Evolutionary conservation across 495 filamentous ascomycete species (phyloP), one percentile per base, ranked within the genome.

Genomic region (Penicillium salamii): DNA sequence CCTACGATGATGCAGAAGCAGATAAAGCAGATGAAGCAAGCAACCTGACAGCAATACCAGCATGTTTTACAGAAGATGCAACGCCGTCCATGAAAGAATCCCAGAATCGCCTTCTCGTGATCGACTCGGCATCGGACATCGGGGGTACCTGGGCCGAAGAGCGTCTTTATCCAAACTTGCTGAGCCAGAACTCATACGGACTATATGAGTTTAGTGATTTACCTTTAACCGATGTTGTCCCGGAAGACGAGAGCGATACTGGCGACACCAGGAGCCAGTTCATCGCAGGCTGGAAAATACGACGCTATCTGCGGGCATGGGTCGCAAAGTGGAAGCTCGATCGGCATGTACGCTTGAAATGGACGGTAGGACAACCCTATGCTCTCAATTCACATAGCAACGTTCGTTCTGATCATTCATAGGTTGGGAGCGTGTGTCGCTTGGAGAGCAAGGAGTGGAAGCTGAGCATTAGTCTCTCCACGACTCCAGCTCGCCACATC

Each of bases 111-210:
- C 42, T 70, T 5, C 52, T 76, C 0, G 57, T 85, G 11, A 55
- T 82, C 28, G 82, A 85, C 17, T 62, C 70, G 1, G 68, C 62
- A 0, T 58, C 68, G 0, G 69, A 74, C 4, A 64, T 88, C 15
- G 86, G 86, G 8, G 86, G 86, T n/a, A 77, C 78, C 37, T 89
- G 85, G 86, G 70, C 75, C 11, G 60, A 74, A 20, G 63, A 80
- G 12, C 65, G 80, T 0, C 68, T 87, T 11, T 87, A 86, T 49
- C 81, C 83, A 5, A 69, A 67, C 21, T 51, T 69, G 2, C 56
- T 64, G 3, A 67, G 63, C 17, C 66, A 70, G 41, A 65, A 66
- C 23, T 61, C 63, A 3, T 62, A 70, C 32, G 67, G 66, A 1
- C 50, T 68, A 7, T 70, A 69, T 44, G 67, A 72, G 50, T 72